Base-by-base conservation (phyloP, 768 basidiomycete species). In the Clathrus columnatus region DNA sequence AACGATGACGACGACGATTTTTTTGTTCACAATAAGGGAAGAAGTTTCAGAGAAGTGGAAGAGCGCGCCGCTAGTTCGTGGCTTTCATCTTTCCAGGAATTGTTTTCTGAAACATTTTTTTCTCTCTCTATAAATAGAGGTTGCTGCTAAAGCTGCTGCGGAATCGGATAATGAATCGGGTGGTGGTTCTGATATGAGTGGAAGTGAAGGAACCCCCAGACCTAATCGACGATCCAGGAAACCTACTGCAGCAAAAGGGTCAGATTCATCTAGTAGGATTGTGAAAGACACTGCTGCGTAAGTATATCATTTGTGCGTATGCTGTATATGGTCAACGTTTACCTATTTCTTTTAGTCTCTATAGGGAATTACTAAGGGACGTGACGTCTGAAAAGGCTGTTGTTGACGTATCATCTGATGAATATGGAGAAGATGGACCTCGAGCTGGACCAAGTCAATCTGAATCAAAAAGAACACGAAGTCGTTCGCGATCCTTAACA, bases 401-500 rank as follows among this genome's bases (percentile, higher is more conserved):
- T 16, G 21, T 10, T 21, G 28, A 16, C 27, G 21, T 50, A 59
- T 27, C 42, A 7, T 16, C 27, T 24, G 54, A 20, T 47, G 26
- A 16, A n/a, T 50, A n/a, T 20, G 47, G 21, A 45, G 49, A 11
- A 18, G 45, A 32, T 1, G 48, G 21, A 50, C 41, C 51, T 70
- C 72, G 23, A 57, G 72, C n/a, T 63, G 70, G 28, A 69, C 67
- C 1, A 50, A 73, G 21, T 73, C 26, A 77, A 76, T 58, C 74
- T 76, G 56, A 70, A 74, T 54, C 69, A 75, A 36, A 36, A 36
- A 36, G 36, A 36, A 62, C 70, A 41, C 76, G 82, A 45, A 83
- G 80, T 64, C 81, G 82, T 36, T 88, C 85, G 27, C 70, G 74
- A 21, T 91, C 87, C 3, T 77, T 90, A 36, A 91, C 87, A 0